phyloP scores from a whole-genome alignment of 2,329 filamentous ascomycete genomes.

The Shiraia sp. region DNA sequence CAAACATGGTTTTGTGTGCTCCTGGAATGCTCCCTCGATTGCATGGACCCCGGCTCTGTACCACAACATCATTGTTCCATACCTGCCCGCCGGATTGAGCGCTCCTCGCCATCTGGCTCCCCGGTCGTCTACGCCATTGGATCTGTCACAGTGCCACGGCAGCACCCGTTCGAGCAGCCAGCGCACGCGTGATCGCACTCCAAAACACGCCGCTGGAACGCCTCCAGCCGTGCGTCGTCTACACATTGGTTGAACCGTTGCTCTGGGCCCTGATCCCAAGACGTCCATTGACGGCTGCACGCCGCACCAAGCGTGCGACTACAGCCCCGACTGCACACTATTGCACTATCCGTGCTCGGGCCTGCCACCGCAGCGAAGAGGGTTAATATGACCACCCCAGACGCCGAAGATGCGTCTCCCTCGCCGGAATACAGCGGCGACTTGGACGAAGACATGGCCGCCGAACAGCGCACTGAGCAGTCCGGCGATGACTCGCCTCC shows the following conservation, averaged over 20 bases:
- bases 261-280: constrained; percentile 33
- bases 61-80: constrained; percentile 44
- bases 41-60: constrained; percentile 43
- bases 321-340: constrained; percentile 35
- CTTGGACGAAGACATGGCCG: constrained; percentile 49
- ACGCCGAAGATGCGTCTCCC: constrained; percentile 52
- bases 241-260: constrained; percentile 45
- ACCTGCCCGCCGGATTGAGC: constrained; percentile 45
- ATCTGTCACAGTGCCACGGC: constrained; percentile 38
- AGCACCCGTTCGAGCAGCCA: constrained; percentile 42
- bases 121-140: constrained; percentile 32
- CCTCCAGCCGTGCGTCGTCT: constrained; percentile 33
- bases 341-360: constrained; percentile 41
- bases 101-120: constrained; percentile 16
- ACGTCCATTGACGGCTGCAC: constrained; percentile 45
- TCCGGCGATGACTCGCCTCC: constrained; percentile 41
- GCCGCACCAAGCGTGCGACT: constrained; percentile 48
- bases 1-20: constrained; percentile 37
- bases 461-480: constrained; percentile 45
- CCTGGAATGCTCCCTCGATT: constrained; percentile 42
- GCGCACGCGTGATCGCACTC: constrained; percentile 47
- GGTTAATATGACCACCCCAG: constrained; percentile 55
- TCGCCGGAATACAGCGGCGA: constrained; percentile 53
- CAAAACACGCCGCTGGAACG: constrained; percentile 48
- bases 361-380: constrained; percentile 29